Conservation (phyloP, 768 basidiomycete species). For the Sutorius australiensis region DNA sequence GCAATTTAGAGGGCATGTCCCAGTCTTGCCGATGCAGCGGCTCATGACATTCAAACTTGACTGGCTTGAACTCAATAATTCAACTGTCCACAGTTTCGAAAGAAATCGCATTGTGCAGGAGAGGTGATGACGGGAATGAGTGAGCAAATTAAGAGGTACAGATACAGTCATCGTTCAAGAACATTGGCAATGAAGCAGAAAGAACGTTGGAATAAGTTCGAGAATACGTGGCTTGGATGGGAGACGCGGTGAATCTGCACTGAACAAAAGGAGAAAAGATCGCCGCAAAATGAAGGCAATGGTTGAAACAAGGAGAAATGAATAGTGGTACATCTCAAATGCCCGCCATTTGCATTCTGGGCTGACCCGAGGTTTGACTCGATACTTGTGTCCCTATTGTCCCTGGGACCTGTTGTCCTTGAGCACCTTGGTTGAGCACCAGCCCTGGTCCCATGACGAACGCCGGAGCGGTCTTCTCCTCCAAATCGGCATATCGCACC, state of each 20-base stretch:
- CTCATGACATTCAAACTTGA: neutral
- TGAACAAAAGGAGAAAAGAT: conserved; percentile 1
- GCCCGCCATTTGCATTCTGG: conserved; percentile 35
- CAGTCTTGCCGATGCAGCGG: conserved; percentile 1
- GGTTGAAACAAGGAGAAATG: conserved; percentile 1
- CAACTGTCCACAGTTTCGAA: conserved; percentile 17
- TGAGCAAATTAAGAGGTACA: conserved; percentile 35
- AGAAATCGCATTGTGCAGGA: conserved; percentile 22
- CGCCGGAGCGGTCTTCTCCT: conserved; percentile 66
- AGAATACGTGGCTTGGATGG: neutral
- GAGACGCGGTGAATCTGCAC: conserved; percentile 4
- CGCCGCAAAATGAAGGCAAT: conserved; percentile 11
- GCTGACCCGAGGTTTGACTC: conserved; percentile 26
- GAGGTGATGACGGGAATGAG: conserved; percentile 14
- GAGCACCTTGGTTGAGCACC: conserved; percentile 36
- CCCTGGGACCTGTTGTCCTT: conserved; percentile 39
- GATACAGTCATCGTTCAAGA: conserved; percentile 38
- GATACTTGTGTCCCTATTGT: conserved; percentile 27
- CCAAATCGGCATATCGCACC: conserved; percentile 68
- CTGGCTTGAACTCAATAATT: conserved; percentile 1
- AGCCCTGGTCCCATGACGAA: conserved; percentile 53
- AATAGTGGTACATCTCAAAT: conserved; percentile 25
- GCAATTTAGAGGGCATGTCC: conserved; percentile 1
- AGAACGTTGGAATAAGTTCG: conserved; percentile 18
- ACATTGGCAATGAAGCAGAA: conserved; percentile 21